phyloP scores from a whole-genome alignment of 164 flowering plant species.

The Cinnamomum micranthum region DNA sequence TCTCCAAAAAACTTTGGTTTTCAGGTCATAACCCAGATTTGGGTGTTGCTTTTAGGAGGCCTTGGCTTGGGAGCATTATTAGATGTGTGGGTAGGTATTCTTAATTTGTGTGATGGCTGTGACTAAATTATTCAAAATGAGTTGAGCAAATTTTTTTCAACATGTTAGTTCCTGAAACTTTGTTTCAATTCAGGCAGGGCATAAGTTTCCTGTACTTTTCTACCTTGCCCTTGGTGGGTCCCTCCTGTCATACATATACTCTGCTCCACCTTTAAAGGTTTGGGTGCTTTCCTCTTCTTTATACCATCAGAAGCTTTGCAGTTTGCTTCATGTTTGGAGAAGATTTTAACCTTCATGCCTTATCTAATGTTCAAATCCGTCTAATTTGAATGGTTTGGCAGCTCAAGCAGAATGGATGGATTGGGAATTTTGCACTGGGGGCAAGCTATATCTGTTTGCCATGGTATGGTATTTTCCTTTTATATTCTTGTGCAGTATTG shows the following conservation, averaged over 20 bases:
- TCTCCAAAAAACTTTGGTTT: neutral
- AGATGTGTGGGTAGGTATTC: conserved; percentile 80
- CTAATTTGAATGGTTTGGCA: conserved; percentile 25
- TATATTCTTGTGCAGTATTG: conserved; percentile 4
- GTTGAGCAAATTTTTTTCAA: neutral
- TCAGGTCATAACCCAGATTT: conserved; percentile 86
- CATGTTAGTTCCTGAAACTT: neutral
- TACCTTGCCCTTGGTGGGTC: conserved; percentile 96
- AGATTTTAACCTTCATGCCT: neutral
- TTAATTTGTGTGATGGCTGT: neutral
- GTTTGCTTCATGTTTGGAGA: conserved; percentile 1
- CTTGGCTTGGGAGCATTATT: conserved; percentile 72
- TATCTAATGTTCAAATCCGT: conserved; percentile 5
- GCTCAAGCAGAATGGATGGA: conserved; percentile 99
- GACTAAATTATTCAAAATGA: neutral
- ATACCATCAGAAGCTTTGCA: neutral
- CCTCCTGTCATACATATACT: conserved; percentile 79
- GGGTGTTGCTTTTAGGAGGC: conserved; percentile 89
- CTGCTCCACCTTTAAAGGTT: conserved; percentile 98
- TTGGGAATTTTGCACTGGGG: conserved; percentile 94
- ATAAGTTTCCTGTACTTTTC: conserved; percentile 65
- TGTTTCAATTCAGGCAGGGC: conserved; percentile 70
- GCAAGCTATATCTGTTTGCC: conserved; percentile 95
- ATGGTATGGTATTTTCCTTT: conserved; percentile 45
- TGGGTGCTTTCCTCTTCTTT: conserved; percentile 1